Base-by-base conservation (phyloP, 257 asterid species). In the Cruciata laevipes region DNA sequence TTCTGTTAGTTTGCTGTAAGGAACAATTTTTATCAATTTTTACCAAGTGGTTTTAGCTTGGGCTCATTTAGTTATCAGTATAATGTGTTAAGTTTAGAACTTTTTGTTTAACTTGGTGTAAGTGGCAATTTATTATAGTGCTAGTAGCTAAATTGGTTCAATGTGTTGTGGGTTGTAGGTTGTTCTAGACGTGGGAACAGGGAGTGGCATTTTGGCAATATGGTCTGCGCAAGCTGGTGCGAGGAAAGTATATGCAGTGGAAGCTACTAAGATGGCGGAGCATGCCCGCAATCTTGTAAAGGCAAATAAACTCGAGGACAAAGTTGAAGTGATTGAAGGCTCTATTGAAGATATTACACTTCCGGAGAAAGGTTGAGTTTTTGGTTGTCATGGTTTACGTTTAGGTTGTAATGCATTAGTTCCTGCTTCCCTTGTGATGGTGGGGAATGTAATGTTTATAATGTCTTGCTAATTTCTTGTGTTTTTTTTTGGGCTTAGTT, bases 221-320 rank as follows among this genome's bases (percentile, higher is more conserved):
- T 94, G 99, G 99, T 94, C 96, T 53, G 99, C 97, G 20, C 99
- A 86, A 78, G 97, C 97, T 32, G 99, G 99, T 71, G 99, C 99
- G 9, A 83, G 88, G 76, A 94, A 94, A 80, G 99, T 94, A 18
- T 94, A 90, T 61, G 99, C 99, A 3, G 97, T 90, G 3, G 99
- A 94, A 85, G 99, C 99, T 70, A 90, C 99, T 35, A 90, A 94
- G 82, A 94, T 90, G 99, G 88, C 97, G 1, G 95, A 83, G 17
- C 96, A 88, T 67, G 97, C 99, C 1, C 77, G 84, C 30, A 80
- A 80, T 69, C 96, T 94, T 73, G 90, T 87, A 52, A 81, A 78
- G 76, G 85, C 95, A n/a, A 94, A 88, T 80, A 81, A 79, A 7
- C 83, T 90, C 64, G 80, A 85, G 81, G 69, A 80, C 68, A 87